phyloP scores from a whole-genome alignment of 1,139 yeast species.

The Pichia sp. region DNA sequence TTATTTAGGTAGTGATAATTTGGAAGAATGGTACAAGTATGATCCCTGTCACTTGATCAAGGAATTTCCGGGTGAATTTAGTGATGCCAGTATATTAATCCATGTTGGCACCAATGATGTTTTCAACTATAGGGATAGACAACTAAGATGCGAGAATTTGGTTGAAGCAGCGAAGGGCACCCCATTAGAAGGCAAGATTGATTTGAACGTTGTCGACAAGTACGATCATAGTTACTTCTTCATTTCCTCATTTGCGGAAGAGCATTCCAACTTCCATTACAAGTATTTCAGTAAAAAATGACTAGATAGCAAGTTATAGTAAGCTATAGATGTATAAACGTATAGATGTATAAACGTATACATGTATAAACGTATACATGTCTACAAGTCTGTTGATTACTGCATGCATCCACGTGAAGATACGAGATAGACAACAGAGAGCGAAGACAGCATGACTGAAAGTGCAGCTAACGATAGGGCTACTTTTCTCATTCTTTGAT shows the following conservation, averaged over 20 bases:
- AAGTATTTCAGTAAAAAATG: conserved; percentile 1
- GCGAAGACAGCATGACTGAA: not conserved
- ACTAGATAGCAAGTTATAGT: not conserved
- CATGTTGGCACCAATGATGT: conserved; percentile 79
- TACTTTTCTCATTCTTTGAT: not conserved
- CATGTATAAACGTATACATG: not conserved
- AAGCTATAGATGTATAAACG: not conserved
- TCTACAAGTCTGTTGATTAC: too few relatives aligned
- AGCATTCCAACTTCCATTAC: conserved; percentile 80
- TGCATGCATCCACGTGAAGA: not conserved
- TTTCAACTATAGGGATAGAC: conserved; percentile 55
- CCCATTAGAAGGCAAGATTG: conserved; percentile 51
- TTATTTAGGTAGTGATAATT: conserved; percentile 64
- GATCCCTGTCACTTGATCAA: conserved; percentile 77
- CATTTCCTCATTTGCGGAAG: conserved; percentile 71
- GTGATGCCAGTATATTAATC: conserved; percentile 50
- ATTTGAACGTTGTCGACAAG: conserved; percentile 64
- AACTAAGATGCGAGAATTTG: conserved; percentile 72
- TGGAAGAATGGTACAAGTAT: conserved; percentile 57
- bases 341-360: not conserved
- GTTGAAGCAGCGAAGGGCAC: conserved; percentile 56
- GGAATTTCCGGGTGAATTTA: conserved; percentile 33
- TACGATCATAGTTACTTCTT: conserved; percentile 91
- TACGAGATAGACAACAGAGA: not conserved
- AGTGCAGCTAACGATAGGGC: not conserved